A percentile compares a stretch with the other conserved stretches of the same genome.
phyloP scores from a whole-genome alignment of 192 early-diverging fungal species.

The Pilaira anomala region DNA sequence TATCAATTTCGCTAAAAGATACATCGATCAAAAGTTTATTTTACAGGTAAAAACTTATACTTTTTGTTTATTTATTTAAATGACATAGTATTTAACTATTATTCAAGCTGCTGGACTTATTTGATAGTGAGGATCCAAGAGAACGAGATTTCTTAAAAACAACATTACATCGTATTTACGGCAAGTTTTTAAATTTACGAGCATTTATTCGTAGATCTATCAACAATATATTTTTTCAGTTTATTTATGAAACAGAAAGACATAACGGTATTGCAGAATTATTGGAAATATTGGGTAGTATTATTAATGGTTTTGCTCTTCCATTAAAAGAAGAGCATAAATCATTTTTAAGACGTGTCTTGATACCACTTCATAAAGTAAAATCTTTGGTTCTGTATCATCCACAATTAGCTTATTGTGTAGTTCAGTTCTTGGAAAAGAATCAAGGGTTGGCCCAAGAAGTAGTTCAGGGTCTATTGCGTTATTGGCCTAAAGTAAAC shows the following conservation, averaged over 20 bases:
- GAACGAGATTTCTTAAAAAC: slow-evolving; percentile 99
- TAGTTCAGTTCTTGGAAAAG: slow-evolving; percentile 98
- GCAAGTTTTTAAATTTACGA: slow-evolving; percentile 96
- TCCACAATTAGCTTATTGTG: slow-evolving; percentile 95
- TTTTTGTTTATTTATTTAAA: neutral
- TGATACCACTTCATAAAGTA: slow-evolving; percentile 95
- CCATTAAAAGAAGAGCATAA: slow-evolving; percentile 99
- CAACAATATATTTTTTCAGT: slow-evolving; percentile 98
- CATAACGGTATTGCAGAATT: slow-evolving; percentile 98
- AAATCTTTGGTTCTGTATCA: slow-evolving; percentile 92
- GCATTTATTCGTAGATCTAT: slow-evolving; percentile 96
- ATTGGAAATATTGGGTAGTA: slow-evolving; percentile 86
- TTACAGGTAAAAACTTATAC: slow-evolving; percentile 58
- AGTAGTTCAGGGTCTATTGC: slow-evolving; percentile 79
- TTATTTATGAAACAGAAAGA: slow-evolving; percentile 93
- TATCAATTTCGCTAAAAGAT: slow-evolving; percentile 91
- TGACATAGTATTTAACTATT: neutral
- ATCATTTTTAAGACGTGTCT: slow-evolving; percentile 86
- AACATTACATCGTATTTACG: slow-evolving; percentile 96
- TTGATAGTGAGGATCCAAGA: slow-evolving; percentile 97
- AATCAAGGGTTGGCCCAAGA: slow-evolving; percentile 90
- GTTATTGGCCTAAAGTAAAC: slow-evolving; percentile 99
- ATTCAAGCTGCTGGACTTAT: slow-evolving; percentile 85
- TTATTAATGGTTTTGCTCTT: slow-evolving; percentile 98
- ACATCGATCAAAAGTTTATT: slow-evolving; percentile 94